A percentile compares a stretch with the other conserved stretches of the same genome.
phyloP scores from a whole-genome alignment of 495 filamentous ascomycete species.

The Daldinia childiae region DNA sequence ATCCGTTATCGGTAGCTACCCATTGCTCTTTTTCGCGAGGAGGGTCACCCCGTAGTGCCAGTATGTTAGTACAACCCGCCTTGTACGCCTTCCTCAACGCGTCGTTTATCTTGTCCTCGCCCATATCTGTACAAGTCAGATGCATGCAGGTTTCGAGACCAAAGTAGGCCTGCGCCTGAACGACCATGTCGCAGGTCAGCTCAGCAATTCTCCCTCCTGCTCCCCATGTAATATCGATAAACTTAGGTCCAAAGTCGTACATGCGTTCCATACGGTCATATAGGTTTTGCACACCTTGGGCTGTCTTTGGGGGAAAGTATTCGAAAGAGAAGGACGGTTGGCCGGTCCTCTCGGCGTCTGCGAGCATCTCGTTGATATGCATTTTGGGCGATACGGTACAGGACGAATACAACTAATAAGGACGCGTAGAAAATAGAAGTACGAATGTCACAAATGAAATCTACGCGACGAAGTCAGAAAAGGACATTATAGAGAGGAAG shows the following conservation, averaged over 20 bases:
- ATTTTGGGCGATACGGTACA: slow-evolving; percentile 49
- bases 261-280: slow-evolving; percentile 99
- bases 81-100: slow-evolving; percentile 91
- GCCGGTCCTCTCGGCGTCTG: slow-evolving; percentile 77
- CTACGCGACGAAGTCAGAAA: slow-evolving; percentile 15
- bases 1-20: slow-evolving; percentile 84
- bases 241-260: slow-evolving; percentile 90
- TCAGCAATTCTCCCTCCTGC: slow-evolving; percentile 91
- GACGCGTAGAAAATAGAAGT: not conserved
- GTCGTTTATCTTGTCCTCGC: slow-evolving; percentile 84
- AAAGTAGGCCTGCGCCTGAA: slow-evolving; percentile 93
- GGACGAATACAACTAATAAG: not conserved
- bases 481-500: not conserved
- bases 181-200: slow-evolving; percentile 97
- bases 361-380: slow-evolving; percentile 94
- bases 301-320: slow-evolving; percentile 99
- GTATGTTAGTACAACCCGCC: slow-evolving; percentile 96
- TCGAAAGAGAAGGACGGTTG: slow-evolving; percentile 96
- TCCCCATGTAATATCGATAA: slow-evolving; percentile 99
- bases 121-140: slow-evolving; percentile 98
- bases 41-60: slow-evolving; percentile 94
- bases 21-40: slow-evolving; percentile 94
- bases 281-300: slow-evolving; percentile 97
- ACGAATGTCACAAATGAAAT: slow-evolving; percentile 26
- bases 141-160: slow-evolving; percentile 99